Conservation (phyloP, 176 grass and related monocot species). For the Avena atlantica region DNA sequence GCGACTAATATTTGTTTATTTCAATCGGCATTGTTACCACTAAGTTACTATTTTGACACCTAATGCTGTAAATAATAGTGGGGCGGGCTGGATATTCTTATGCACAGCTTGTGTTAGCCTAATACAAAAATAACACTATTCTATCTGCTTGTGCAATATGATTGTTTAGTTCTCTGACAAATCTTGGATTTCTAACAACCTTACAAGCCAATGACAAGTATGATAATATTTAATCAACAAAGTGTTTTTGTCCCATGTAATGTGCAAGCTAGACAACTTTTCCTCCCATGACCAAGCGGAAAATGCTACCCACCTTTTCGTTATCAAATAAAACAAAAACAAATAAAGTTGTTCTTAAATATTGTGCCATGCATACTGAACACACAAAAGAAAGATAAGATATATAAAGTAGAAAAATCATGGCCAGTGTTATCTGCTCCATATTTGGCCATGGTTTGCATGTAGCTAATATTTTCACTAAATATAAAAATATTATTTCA, state of each 20-base stretch:
- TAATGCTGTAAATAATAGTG: background rate
- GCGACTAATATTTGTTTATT: background rate
- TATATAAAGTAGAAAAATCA: background rate
- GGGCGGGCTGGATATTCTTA: background rate
- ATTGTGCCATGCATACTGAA: background rate
- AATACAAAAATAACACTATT: background rate
- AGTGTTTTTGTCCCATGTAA: conserved; percentile 22
- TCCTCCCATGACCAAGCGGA: background rate
- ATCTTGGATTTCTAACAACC: conserved; percentile 21
- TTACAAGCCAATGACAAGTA: background rate
- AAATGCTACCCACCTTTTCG: background rate
- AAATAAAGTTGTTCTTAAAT: background rate
- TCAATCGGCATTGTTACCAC: background rate
- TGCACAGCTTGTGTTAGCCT: background rate
- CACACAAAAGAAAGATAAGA: too few relatives aligned
- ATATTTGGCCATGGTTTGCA: too few relatives aligned
- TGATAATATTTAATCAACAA: conserved; percentile 11
- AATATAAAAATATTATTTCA: background rate
- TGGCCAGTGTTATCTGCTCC: background rate
- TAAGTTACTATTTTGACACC: background rate
- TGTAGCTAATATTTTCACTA: too few relatives aligned
- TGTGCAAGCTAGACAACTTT: background rate
- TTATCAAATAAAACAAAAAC: background rate
- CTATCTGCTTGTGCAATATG: background rate
- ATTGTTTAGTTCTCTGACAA: background rate